Percentiles rank a stretch among this genome's conserved stretches.
Conservation (phyloP, 2,329 filamentous ascomycete species). For the Westerdykella aurantiaca region DNA sequence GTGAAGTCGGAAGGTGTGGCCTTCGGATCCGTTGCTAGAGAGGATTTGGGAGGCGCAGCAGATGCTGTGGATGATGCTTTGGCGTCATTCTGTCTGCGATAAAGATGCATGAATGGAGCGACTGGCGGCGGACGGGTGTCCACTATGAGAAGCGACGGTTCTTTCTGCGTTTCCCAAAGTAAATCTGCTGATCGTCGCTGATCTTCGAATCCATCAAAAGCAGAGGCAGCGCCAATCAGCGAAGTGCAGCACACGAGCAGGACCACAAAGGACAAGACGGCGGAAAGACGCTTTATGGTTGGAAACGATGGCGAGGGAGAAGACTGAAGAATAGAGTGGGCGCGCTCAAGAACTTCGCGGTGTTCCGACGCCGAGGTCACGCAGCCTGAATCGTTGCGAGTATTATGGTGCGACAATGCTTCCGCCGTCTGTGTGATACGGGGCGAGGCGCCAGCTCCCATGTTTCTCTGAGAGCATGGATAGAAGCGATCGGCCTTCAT, state of each 20-base stretch:
- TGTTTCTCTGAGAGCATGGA: slow-evolving; percentile 1
- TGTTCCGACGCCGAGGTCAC: slow-evolving; percentile 9
- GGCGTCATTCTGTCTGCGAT: slow-evolving; percentile 20
- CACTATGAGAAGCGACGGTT: slow-evolving; percentile 23
- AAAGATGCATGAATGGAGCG: slow-evolving; percentile 27
- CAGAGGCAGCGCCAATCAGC: slow-evolving; percentile 22
- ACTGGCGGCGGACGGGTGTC: slow-evolving; percentile 27
- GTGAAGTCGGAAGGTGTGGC: slow-evolving; percentile 16
- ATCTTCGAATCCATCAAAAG: slow-evolving; percentile 27
- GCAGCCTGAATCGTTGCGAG: slow-evolving; percentile 5
- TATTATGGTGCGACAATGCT: slow-evolving; percentile 31
- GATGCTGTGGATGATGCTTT: slow-evolving; percentile 11
- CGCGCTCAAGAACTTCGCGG: neutral
- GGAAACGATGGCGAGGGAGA: neutral
- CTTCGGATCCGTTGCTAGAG: slow-evolving; percentile 21
- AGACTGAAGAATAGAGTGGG: neutral
- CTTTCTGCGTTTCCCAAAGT: slow-evolving; percentile 22
- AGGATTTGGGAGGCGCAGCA: slow-evolving; percentile 20
- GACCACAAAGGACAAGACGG: slow-evolving; percentile 23
- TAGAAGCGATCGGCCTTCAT: neutral
- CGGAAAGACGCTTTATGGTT: neutral
- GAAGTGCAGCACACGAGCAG: slow-evolving; percentile 21
- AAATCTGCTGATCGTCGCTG: slow-evolving; percentile 19
- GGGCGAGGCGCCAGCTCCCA: slow-evolving; percentile 3
- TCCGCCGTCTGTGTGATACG: slow-evolving; percentile 18